Evolutionary conservation across 2,329 filamentous ascomycete genomes (phyloP).

Genomic region (Chaetothyriales sp.): DNA sequence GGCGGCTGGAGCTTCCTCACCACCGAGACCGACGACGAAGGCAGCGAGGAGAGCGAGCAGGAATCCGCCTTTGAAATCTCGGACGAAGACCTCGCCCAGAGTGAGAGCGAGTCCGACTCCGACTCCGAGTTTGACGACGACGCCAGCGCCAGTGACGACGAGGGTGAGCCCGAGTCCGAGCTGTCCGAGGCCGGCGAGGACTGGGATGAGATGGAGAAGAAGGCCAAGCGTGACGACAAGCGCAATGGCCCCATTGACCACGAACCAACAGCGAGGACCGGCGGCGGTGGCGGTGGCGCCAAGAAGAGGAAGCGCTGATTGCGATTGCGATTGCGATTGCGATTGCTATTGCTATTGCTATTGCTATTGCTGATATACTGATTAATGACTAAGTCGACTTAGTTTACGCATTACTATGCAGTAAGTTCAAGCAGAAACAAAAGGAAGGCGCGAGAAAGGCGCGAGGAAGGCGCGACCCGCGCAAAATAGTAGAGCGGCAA

Average conservation of each 20-base stretch:
- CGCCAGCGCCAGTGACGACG: constrained; percentile 51
- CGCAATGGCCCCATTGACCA: constrained; percentile 27
- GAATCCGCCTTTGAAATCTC: constrained; percentile 86
- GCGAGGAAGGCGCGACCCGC: too few species aligned
- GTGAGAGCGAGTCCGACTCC: constrained; percentile 61
- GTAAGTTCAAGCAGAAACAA: too few species aligned
- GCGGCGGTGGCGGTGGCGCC: constrained; percentile 25
- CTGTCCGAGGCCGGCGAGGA: constrained; percentile 22
- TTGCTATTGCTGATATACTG: too few species aligned
- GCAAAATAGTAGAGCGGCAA: too few species aligned
- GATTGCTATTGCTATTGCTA: too few species aligned
- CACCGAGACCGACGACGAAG: constrained; percentile 75
- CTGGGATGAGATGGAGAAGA: constrained; percentile 20
- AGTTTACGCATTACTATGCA: too few species aligned
- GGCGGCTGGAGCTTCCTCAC: constrained; percentile 91
- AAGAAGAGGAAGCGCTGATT: constrained; percentile 26
- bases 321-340: too few species aligned
- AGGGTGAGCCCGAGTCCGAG: constrained; percentile 25
- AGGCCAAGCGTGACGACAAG: constrained; percentile 19
- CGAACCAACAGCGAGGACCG: constrained; percentile 16
- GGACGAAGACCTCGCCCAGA: constrained; percentile 59
- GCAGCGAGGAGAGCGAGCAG: constrained; percentile 59
- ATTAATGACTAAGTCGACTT: neutral
- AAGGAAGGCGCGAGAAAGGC: too few species aligned
- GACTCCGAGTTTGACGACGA: constrained; percentile 91